Evolutionary conservation across 116 monocot species (phyloP).

Genomic region (Iris pallida): DNA sequence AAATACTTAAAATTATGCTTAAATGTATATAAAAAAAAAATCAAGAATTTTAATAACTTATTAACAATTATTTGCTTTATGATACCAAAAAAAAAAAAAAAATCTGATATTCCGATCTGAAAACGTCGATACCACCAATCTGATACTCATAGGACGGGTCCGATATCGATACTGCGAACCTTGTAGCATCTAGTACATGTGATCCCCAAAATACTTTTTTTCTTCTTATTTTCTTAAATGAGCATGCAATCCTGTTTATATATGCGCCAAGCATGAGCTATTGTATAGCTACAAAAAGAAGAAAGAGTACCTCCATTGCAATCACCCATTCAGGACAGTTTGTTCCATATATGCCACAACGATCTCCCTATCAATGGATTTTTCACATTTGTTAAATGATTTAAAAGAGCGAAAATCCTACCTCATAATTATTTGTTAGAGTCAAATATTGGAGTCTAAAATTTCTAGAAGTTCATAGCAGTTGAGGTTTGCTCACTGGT

Average conservation of each 20-base stretch:
- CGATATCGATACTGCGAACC: no score
- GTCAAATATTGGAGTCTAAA: background rate
- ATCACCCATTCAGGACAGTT: constrained; percentile 94
- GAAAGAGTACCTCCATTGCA: constrained; percentile 67
- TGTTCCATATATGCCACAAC: constrained; percentile 91
- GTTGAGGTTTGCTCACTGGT: constrained; percentile 34
- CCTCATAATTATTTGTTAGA: background rate
- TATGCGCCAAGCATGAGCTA: no score
- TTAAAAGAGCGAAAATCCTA: background rate
- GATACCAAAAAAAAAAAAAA: no score
- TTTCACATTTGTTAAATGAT: background rate
- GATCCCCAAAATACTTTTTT: background rate
- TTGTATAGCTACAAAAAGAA: background rate
- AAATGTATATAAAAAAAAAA: no score
- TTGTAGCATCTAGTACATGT: background rate
- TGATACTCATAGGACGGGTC: no score
- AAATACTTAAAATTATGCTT: no score
- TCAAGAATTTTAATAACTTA: no score
- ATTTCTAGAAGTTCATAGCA: background rate
- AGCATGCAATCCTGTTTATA: background rate
- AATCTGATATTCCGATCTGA: no score
- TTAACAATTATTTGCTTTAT: no score
- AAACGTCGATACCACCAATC: no score
- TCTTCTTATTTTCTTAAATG: background rate
- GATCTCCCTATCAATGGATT: constrained; percentile 54